A percentile compares a stretch with the other conserved stretches of the same genome.
These are phyloP conservation scores for Rhodomyrtus psidioides DNA, from an alignment of 441 rosid genomes.

Conservation along the genomic window DNA sequence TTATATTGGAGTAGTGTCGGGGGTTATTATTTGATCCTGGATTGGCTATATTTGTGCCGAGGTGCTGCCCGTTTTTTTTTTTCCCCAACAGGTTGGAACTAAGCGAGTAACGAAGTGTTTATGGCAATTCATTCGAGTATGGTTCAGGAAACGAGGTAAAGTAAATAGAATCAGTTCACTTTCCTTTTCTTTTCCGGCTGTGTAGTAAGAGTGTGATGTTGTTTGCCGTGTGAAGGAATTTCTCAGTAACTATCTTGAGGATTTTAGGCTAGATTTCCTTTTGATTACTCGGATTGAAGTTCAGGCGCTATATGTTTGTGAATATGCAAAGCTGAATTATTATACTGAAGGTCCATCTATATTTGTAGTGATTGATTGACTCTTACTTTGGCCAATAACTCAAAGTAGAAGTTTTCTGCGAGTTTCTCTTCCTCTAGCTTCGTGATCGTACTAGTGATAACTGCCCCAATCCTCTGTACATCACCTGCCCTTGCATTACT, in stretches of 20 bases:
- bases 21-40: too few species aligned
- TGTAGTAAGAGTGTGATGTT: neutral
- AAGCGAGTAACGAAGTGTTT: neutral
- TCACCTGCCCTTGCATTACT: neutral
- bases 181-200: neutral
- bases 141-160: neutral
- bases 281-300: neutral
- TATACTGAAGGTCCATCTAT: neutral
- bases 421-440: neutral
- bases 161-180: neutral
- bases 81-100: neutral
- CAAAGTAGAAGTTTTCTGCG: neutral
- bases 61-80: too few species aligned
- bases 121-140: neutral
- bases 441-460: rapidly evolving
- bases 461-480: neutral
- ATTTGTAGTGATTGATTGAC: neutral
- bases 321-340: conserved; percentile 7
- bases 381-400: neutral
- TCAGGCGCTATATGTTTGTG: conserved; percentile 5
- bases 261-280: neutral
- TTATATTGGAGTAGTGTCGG: too few species aligned
- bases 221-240: neutral
- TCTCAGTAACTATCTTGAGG: neutral
- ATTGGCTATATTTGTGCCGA: too few species aligned